Evolutionary conservation across 1,284 basidiomycete genomes (phyloP), one percentile per base, ranked within the genome.

Genomic region (Vanrija sp.): DNA sequence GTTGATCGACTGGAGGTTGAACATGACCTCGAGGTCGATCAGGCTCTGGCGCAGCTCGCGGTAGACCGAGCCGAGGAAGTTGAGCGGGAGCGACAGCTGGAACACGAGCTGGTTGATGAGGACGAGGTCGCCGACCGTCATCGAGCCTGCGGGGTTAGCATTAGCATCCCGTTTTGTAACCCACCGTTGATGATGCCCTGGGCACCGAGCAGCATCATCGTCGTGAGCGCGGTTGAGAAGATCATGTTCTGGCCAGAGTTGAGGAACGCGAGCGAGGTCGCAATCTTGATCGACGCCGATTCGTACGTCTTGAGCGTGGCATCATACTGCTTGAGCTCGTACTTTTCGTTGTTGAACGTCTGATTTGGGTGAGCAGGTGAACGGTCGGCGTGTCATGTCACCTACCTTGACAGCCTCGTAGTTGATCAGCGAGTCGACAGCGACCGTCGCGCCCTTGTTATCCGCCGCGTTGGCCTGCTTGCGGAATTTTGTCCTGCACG

Each of bases 31-130:
- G 93, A 98, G 97, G 75, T 98, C 95, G 45, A 98, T 82, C 43
- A 98, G 77, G 68, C 90, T 94, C 71, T 98, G 96, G 31, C 93
- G 81, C 71, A 98, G 83, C 75, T 98, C 95, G 47, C 96, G 87
- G 69, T 98, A 98, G 45, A 98, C 94, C 0, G 91, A 91, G 0
- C 95, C 95, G 51, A 98, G 78, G 77, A 98, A 98, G 78, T 98
- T 98, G 59, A 98, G 83, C 2, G 95, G 95, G 20, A 98, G 78
- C 1, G 91, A 95, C 0, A 98, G 79, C 73, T 98, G 96, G 79
- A 98, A 98, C 37, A 98, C 93, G n/a, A 98, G 82, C 71, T 98
- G 95, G 74, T 98, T 98, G 65, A 96, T 88, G 89, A 98, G 96
- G 59, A 98, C 96, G 19, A 98, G 82, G 71, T 98, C 95, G 10